phyloP scores from a whole-genome alignment of 2,329 filamentous ascomycete genomes.

The Colletotrichum liaoningense region DNA sequence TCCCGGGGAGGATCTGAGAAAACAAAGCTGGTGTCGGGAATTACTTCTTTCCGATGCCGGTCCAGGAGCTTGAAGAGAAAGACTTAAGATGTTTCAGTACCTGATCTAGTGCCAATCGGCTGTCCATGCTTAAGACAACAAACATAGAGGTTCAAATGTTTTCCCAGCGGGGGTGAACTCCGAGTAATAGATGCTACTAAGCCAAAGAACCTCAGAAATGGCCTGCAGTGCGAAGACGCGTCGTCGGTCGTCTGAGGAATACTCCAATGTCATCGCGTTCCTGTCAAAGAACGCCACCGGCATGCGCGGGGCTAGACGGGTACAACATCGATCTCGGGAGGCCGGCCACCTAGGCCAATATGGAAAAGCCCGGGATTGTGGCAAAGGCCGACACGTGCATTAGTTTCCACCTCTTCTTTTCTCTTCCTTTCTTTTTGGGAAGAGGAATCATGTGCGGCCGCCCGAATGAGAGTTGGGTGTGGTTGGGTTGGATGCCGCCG shows the following conservation, averaged over 20 bases:
- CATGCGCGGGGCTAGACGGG: background rate
- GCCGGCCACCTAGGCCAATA: constrained; percentile 15
- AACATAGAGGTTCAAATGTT: background rate
- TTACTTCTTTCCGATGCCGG: background rate
- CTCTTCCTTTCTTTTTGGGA: background rate
- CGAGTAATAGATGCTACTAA: background rate
- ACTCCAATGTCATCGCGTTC: background rate
- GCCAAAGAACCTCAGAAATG: background rate
- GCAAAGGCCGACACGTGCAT: constrained; percentile 31
- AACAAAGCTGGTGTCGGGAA: background rate
- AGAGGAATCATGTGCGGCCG: background rate
- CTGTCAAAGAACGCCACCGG: background rate
- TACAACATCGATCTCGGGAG: background rate
- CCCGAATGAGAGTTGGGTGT: background rate
- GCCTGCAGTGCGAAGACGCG: background rate
- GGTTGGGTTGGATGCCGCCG: background rate
- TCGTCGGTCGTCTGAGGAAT: background rate
- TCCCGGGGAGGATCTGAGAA: too few species aligned
- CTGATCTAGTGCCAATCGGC: background rate
- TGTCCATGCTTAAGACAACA: too few species aligned
- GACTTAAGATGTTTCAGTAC: background rate
- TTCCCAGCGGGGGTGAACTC: background rate
- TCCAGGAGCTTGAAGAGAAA: background rate
- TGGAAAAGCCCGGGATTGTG: constrained; percentile 16
- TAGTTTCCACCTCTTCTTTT: constrained; percentile 16